phyloP scores from a whole-genome alignment of 768 basidiomycete genomes.

The Suillus bovinus region DNA sequence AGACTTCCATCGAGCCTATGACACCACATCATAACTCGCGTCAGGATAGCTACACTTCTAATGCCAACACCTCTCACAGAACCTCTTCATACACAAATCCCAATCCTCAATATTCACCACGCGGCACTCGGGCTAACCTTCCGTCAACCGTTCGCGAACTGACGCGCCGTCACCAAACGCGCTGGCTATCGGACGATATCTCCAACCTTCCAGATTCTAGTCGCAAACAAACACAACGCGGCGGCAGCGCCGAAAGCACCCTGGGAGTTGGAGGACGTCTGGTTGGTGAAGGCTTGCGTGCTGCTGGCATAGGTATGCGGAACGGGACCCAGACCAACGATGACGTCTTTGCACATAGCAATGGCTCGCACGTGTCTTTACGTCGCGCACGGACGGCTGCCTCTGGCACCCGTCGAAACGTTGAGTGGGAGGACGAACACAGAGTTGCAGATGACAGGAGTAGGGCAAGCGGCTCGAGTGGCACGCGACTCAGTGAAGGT shows the following conservation, averaged over 20 bases:
- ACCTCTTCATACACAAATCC: slow-evolving; percentile 24
- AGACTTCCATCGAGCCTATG: slow-evolving; percentile 39
- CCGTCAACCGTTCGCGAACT: slow-evolving; percentile 52
- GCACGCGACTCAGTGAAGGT: slow-evolving; percentile 21
- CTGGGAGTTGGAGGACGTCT: slow-evolving; percentile 52
- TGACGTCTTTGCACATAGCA: slow-evolving; percentile 36
- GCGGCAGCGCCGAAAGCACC: slow-evolving; percentile 72
- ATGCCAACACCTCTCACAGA: slow-evolving; percentile 24
- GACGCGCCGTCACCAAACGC: slow-evolving; percentile 48
- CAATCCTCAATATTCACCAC: slow-evolving; percentile 30
- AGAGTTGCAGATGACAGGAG: slow-evolving; percentile 23
- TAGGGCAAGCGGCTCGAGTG: slow-evolving; percentile 24
- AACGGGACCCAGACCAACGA: slow-evolving; percentile 33
- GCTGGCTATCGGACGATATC: slow-evolving; percentile 56
- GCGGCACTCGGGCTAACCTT: slow-evolving; percentile 33
- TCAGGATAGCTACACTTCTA: slow-evolving; percentile 22
- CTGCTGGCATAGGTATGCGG: slow-evolving; percentile 61
- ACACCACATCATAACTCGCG: slow-evolving; percentile 37
- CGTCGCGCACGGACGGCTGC: slow-evolving; percentile 16
- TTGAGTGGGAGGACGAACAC: slow-evolving; percentile 29
- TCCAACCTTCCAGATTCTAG: slow-evolving; percentile 36
- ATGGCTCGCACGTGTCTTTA: slow-evolving; percentile 19
- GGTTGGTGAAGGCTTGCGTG: slow-evolving; percentile 66
- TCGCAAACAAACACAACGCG: slow-evolving; percentile 55
- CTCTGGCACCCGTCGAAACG: slow-evolving; percentile 11